These are phyloP conservation scores for Nakazawaea holstii DNA, from an alignment of 805 yeast genomes.

Conservation along the genomic window DNA sequence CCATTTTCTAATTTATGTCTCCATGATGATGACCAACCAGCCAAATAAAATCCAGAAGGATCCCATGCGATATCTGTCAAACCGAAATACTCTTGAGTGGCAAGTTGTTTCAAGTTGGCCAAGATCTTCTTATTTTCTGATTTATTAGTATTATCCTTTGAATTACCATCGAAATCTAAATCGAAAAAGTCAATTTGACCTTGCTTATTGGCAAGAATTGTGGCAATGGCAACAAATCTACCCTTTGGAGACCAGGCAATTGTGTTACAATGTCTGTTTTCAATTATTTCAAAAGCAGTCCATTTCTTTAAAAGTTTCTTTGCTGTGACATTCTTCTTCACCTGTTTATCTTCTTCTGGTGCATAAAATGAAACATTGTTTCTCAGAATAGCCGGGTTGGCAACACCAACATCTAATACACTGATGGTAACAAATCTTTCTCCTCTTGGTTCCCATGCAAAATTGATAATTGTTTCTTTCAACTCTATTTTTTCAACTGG, in stretches of 20 bases:
- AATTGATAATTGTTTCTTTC: slow-evolving; percentile 79
- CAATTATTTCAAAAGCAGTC: slow-evolving; percentile 52
- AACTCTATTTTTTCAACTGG: slow-evolving; percentile 94
- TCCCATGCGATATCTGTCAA: slow-evolving; percentile 90
- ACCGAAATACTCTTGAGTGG: slow-evolving; percentile 63
- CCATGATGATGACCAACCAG: slow-evolving; percentile 85
- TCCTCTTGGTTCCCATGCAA: slow-evolving; percentile 95
- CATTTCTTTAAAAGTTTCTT: slow-evolving; percentile 42
- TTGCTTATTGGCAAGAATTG: slow-evolving; percentile 30
- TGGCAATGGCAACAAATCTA: slow-evolving; percentile 62
- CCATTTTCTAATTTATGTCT: slow-evolving; percentile 86
- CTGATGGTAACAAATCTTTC: slow-evolving; percentile 83
- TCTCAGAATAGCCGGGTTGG: slow-evolving; percentile 59
- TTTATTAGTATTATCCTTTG: slow-evolving; percentile 38
- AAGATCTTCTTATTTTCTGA: slow-evolving; percentile 42
- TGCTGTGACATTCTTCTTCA: slow-evolving; percentile 35
- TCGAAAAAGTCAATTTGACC: slow-evolving; percentile 85
- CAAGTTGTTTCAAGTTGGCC: slow-evolving; percentile 57
- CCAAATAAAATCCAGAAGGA: slow-evolving; percentile 87
- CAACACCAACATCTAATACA: slow-evolving; percentile 44
- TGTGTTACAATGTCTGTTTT: slow-evolving; percentile 63
- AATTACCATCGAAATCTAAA: slow-evolving; percentile 64
- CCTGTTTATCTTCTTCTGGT: slow-evolving; percentile 49
- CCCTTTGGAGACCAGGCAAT: slow-evolving; percentile 91
- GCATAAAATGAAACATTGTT: slow-evolving; percentile 78